Evolutionary conservation across 805 yeast species (phyloP), one percentile per base, ranked within the genome.

Genomic region (Starmerella roubikii): DNA sequence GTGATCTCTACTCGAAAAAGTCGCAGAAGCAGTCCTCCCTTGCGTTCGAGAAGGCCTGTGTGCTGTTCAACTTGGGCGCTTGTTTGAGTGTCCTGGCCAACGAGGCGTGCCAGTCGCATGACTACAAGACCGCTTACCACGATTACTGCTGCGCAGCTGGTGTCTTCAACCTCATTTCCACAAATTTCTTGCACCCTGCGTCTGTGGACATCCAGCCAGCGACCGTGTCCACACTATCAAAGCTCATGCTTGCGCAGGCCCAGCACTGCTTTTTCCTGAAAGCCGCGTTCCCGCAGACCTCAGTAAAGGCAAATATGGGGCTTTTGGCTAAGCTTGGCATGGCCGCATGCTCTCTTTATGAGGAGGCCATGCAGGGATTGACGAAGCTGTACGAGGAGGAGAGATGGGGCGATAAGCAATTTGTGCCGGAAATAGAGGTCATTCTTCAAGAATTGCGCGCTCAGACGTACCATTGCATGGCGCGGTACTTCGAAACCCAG

Each of bases 131-230:
- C n/a, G 66, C 84, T 0, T 67, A 76, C 44, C 71, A 69, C 29
- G 58, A 64, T 35, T 71, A 79, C 51, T 83, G 83, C 44, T 76
- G 74, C 41, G 74, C 94, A 2, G 78, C 91, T 4, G 93, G 95
- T 1, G 68, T 84, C 23, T 79, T 71, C 52, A 68, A 71, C 43
- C 81, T 72, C 48, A 64, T 86, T 20, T 68, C 77, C 32, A 88
- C 80, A 48, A 81, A 79, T 57, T 88, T 88, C 58, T 61, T 85
- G 34, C 91, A 86, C 58, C 88, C 95, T 0, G 95, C 97, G 1
- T 73, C 85, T 3, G 63, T 68, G 4, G 98, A 88, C 57, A 61
- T 86, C 35, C 65, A 69, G 43, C 79, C 78, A 25, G 72, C 77
- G 18, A 74, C 83, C 0, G 72, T 82, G 9, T 66, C 67, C 30